Evolutionary conservation across 345 rosid genomes (phyloP).

Genomic region (Lumnitzera racemosa): DNA sequence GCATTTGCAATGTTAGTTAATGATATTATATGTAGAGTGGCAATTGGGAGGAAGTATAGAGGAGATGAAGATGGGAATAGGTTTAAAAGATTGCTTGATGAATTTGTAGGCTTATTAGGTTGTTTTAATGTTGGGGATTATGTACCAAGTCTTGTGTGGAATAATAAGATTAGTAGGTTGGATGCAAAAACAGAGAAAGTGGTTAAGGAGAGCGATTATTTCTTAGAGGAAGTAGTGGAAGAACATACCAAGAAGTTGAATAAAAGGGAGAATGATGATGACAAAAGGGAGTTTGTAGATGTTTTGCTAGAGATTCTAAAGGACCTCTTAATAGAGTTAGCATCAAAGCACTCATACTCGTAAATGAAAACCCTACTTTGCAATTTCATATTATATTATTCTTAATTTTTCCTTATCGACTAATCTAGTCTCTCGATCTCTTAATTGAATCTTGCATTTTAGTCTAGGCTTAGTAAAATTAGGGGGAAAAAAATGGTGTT

Average conservation of each 20-base stretch:
- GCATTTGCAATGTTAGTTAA: constrained; percentile 16
- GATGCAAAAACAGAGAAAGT: constrained; percentile 17
- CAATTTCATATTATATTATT: no score
- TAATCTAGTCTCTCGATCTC: no score
- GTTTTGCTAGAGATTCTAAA: constrained; percentile 19
- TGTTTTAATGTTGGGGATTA: constrained; percentile 30
- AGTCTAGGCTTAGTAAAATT: no score
- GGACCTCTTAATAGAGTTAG: constrained; percentile 6
- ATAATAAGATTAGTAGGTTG: constrained; percentile 20
- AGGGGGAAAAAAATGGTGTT: no score
- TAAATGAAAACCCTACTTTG: neutral
- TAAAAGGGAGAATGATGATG: neutral
- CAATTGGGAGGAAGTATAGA: constrained; percentile 44
- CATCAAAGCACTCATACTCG: constrained; percentile 32
- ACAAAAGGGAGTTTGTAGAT: constrained; percentile 21
- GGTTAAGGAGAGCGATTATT: constrained; percentile 16
- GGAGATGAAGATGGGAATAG: constrained; percentile 18
- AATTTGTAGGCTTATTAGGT: constrained; percentile 27
- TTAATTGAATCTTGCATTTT: no score
- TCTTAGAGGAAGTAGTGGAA: constrained; percentile 17
- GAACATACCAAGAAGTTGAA: constrained; percentile 4
- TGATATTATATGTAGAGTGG: constrained; percentile 36
- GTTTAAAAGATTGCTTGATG: constrained; percentile 20
- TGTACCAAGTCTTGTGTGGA: constrained; percentile 52
- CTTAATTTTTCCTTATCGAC: no score